Percentiles rank a stretch among this genome's conserved stretches.
Conservation (phyloP, 2,329 filamentous ascomycete genomes). For the Phaeoacremonium minimum region DNA sequence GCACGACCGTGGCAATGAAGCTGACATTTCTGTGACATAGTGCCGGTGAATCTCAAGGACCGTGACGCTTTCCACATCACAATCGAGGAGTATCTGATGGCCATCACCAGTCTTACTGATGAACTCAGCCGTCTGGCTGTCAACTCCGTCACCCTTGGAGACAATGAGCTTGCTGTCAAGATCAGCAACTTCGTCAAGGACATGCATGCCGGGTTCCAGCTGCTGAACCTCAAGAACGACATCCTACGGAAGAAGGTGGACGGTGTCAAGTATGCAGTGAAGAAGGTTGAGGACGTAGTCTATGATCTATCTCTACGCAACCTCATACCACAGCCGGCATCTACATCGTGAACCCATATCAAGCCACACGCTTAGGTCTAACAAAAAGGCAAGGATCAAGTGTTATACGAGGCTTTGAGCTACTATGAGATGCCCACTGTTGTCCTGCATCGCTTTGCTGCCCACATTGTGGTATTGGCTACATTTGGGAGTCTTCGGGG, state of each 20-base stretch:
- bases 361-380: no score
- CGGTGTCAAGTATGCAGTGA: conserved; percentile 94
- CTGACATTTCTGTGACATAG: conserved; percentile 34
- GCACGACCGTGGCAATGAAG: not conserved
- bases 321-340: conserved; percentile 55
- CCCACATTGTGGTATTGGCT: no score
- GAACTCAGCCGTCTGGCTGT: conserved; percentile 88
- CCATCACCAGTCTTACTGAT: conserved; percentile 81
- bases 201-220: conserved; percentile 90
- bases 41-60: conserved; percentile 88
- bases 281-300: conserved; percentile 96
- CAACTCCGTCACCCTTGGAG: conserved; percentile 89
- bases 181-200: conserved; percentile 95
- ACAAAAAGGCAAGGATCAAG: no score
- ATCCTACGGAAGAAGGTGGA: conserved; percentile 82
- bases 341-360: no score
- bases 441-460: no score
- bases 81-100: conserved; percentile 93
- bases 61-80: conserved; percentile 89
- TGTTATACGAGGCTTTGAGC: no score
- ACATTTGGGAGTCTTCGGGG: no score
- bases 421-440: no score
- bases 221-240: conserved; percentile 97
- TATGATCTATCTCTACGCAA: conserved; percentile 91
- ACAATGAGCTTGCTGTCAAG: conserved; percentile 78